Conservation (phyloP, 495 filamentous ascomycete genomes). For the Tuber calosporum region DNA sequence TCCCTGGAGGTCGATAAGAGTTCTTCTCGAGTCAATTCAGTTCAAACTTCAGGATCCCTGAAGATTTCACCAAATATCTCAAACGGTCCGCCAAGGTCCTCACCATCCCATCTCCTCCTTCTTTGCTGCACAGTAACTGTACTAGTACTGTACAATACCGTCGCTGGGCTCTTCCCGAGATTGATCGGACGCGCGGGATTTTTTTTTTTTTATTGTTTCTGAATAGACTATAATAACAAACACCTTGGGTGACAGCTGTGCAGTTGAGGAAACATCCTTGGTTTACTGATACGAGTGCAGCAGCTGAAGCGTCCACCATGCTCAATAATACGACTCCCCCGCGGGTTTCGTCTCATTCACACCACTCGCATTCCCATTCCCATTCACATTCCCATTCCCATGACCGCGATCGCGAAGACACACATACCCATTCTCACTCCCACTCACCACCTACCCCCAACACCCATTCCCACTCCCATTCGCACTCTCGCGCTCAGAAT, state of each 20-base stretch:
- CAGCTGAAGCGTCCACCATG: conserved; percentile 15
- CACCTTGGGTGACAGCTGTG: conserved; percentile 7
- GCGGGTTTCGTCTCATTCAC: conserved; percentile 23
- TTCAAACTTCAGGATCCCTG: neutral
- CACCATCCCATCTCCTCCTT: conserved; percentile 19
- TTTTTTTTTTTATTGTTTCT: conserved; percentile 7
- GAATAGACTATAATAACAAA: too few species aligned
- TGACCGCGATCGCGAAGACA: conserved; percentile 36
- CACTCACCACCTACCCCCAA: conserved; percentile 45
- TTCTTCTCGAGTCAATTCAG: conserved; percentile 2
- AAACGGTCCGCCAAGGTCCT: conserved; percentile 28
- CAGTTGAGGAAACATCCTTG: conserved; percentile 8
- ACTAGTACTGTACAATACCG: too few species aligned
- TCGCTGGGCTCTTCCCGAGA: too few species aligned
- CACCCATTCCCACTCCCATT: conserved; percentile 43
- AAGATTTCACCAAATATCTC: conserved; percentile 3
- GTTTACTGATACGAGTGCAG: conserved; percentile 2
- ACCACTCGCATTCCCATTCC: conserved; percentile 41
- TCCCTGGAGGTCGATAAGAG: conserved; percentile 1
- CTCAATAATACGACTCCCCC: conserved; percentile 36
- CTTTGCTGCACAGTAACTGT: too few species aligned
- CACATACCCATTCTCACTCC: conserved; percentile 44
- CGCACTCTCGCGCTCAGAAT: conserved; percentile 40
- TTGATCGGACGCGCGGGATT: neutral
- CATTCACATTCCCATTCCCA: conserved; percentile 34